These are phyloP conservation scores for Hyaloperonospora brassicae DNA, from an alignment of 352 stramenopile genomes.

Conservation along the genomic window DNA sequence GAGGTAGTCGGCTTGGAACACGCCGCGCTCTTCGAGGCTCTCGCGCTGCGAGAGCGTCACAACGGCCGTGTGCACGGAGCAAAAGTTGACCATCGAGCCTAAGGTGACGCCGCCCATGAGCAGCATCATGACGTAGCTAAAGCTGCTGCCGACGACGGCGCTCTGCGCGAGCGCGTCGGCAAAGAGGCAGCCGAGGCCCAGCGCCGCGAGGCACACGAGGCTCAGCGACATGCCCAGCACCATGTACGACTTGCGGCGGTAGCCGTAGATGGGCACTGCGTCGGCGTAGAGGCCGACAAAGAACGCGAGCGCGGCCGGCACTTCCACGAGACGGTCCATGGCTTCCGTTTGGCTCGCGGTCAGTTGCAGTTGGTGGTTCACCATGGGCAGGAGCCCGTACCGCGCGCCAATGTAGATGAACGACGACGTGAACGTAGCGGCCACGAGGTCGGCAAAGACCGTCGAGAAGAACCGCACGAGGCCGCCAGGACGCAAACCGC, in stretches of 20 bases:
- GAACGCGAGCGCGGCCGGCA: constrained; percentile 74
- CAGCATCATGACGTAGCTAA: constrained; percentile 33
- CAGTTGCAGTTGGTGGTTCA: constrained; percentile 31
- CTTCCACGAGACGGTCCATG: constrained; percentile 40
- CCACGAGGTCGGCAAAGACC: constrained; percentile 31
- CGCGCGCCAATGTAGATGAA: constrained; percentile 37
- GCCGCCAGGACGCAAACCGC: constrained; percentile 33
- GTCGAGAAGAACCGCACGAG: constrained; percentile 32
- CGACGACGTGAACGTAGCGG: constrained; percentile 41
- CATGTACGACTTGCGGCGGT: constrained; percentile 82
- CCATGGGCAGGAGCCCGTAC: constrained; percentile 23
- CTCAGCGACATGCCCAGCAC: constrained; percentile 46
- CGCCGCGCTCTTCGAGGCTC: constrained; percentile 27
- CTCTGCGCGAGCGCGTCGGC: constrained; percentile 5
- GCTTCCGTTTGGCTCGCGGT: constrained; percentile 20
- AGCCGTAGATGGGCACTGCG: constrained; percentile 63
- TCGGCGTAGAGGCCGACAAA: constrained; percentile 77
- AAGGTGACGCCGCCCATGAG: constrained; percentile 34
- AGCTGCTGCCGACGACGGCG: constrained; percentile 13
- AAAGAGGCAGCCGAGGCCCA: constrained; percentile 26
- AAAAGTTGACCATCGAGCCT: constrained; percentile 48
- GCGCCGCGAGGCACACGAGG: constrained; percentile 16
- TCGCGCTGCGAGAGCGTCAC: constrained; percentile 45
- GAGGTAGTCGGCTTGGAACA: constrained; percentile 47
- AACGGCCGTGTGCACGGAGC: constrained; percentile 40